phyloP scores from a whole-genome alignment of 2,329 filamentous ascomycete species.

The Neurospora sp. region DNA sequence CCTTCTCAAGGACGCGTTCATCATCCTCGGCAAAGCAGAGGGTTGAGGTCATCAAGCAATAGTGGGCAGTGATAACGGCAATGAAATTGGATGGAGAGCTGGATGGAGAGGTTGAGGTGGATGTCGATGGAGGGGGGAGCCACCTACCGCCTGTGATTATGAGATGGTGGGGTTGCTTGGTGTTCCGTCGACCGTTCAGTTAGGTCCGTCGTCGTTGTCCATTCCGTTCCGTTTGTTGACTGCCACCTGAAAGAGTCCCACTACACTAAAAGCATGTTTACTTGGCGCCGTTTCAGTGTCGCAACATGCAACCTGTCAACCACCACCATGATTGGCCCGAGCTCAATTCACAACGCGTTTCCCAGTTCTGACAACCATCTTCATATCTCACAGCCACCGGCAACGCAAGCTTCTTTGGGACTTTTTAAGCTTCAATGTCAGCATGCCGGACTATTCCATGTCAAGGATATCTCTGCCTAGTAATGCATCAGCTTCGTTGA shows the following conservation, averaged over 20 bases:
- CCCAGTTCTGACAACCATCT: neutral
- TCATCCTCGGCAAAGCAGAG: neutral
- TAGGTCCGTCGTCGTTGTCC: neutral
- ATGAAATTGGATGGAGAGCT: conserved; percentile 12
- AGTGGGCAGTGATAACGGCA: conserved; percentile 2
- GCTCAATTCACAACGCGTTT: neutral
- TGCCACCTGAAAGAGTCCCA: neutral
- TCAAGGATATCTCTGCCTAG: neutral
- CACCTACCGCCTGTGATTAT: conserved; percentile 8
- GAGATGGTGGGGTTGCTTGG: conserved; percentile 9
- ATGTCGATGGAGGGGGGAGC: conserved; percentile 7
- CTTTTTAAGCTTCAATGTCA: neutral
- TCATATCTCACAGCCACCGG: neutral
- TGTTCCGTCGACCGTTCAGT: neutral
- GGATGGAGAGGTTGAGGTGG: conserved; percentile 4
- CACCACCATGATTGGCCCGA: neutral
- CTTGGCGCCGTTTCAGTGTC: neutral
- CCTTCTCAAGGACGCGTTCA: neutral
- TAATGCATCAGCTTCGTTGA: neutral
- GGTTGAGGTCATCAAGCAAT: neutral
- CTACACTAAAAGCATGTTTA: neutral
- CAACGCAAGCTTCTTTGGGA: neutral
- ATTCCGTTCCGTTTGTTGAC: neutral
- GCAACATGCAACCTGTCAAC: neutral
- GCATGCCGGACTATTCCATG: neutral